Percentiles rank a stretch among this genome's conserved stretches.
Evolutionary conservation across 202 grass and related monocot genomes (phyloP).

Genomic region (Elaeis oleifera): DNA sequence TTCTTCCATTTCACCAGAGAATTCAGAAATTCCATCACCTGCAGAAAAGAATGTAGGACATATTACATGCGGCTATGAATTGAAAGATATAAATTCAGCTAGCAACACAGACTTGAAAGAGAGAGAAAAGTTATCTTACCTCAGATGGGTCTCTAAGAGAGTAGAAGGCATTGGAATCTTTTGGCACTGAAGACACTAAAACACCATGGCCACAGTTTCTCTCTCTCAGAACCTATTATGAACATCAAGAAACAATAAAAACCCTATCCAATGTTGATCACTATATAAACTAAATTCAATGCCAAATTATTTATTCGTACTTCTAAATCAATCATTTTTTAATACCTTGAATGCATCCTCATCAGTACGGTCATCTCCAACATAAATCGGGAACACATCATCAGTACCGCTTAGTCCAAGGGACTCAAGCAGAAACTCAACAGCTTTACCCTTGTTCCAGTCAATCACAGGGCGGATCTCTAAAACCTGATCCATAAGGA

Average conservation of each 20-base stretch:
- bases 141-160: slow-evolving; percentile 69
- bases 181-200: slow-evolving; percentile 77
- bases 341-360: slow-evolving; percentile 88
- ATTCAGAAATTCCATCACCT: slow-evolving; percentile 86
- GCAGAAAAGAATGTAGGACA: slow-evolving; percentile 7
- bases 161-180: slow-evolving; percentile 79
- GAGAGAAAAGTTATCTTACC: slow-evolving; percentile 34
- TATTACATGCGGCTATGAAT: slow-evolving; percentile 1
- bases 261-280: no score
- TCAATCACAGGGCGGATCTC: slow-evolving; percentile 85
- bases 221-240: slow-evolving; percentile 51
- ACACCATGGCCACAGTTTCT: slow-evolving; percentile 68
- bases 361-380: slow-evolving; percentile 85
- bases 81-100: background rate
- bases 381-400: slow-evolving; percentile 70
- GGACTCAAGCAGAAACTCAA: slow-evolving; percentile 81
- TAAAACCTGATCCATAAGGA: slow-evolving; percentile 44
- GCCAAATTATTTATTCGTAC: no score
- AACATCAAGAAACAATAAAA: background rate
- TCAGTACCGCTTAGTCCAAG: slow-evolving; percentile 49
- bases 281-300: no score
- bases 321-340: no score
- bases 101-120: background rate
- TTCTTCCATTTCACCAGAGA: slow-evolving; percentile 68
- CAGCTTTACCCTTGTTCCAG: slow-evolving; percentile 97